Conservation (phyloP, 148 eudicot species). For the Diospyros kaki region DNA sequence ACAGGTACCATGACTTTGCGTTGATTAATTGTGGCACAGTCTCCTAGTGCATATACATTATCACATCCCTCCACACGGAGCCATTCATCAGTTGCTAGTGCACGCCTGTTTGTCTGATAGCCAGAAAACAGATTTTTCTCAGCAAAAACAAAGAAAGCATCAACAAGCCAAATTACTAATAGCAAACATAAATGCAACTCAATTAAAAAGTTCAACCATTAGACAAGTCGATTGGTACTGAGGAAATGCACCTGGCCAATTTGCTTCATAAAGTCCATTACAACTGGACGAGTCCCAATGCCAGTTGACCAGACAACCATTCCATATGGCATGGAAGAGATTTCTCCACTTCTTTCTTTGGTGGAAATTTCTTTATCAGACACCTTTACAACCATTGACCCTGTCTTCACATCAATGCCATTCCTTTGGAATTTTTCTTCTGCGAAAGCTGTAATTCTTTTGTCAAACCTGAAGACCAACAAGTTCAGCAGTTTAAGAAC, state of each 20-base stretch:
- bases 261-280: constrained; percentile 59
- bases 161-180: neutral
- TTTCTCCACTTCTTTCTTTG: constrained; percentile 34
- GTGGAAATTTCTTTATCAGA: constrained; percentile 40
- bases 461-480: constrained; percentile 41
- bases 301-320: constrained; percentile 69
- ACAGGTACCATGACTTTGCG: constrained; percentile 45
- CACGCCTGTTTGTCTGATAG: constrained; percentile 40
- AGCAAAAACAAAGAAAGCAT: neutral
- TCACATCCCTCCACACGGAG: constrained; percentile 40
- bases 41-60: constrained; percentile 45
- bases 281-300: constrained; percentile 58
- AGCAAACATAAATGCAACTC: neutral
- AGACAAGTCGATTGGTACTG: neutral
- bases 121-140: neutral
- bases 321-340: constrained; percentile 41
- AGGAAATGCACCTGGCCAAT: constrained; percentile 44
- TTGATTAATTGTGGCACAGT: constrained; percentile 52
- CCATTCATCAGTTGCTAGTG: constrained; percentile 56
- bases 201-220: neutral
- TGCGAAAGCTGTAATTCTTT: constrained; percentile 47
- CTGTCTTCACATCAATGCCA: constrained; percentile 43
- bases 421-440: constrained; percentile 42
- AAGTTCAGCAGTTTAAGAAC: constrained; percentile 1
- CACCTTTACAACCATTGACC: constrained; percentile 50